Base-by-base conservation (phyloP, 805 yeast genomes). In the Starmerella apicola region DNA sequence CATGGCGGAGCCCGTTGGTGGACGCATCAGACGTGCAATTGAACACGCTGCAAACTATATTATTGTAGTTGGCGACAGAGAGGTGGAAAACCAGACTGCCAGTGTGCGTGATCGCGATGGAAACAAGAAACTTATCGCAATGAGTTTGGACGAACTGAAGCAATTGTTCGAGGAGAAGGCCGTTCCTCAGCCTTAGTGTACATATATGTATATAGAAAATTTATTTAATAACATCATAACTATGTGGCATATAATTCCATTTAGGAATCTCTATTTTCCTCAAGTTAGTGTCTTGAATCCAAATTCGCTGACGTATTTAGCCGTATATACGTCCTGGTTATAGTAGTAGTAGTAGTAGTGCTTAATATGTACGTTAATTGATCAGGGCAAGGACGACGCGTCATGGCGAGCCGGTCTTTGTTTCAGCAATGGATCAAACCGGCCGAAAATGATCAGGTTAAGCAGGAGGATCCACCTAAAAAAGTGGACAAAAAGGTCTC, bases 11-110 rank as follows among this genome's bases (percentile, higher is more conserved):
- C 78, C 96, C 1, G 73, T 88, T 22, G 86, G 93, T 0, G 71
- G 67, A 38, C 70, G 95, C 51, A 76, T 85, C 37, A 80, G 81
- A 52, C 91, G 83, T 39, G 91, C 94, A 2, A 66, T 79, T 12
- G 55, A 59, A 40, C 76, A 76, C 50, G 84, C 88, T 1, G 85
- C 81, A 56, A 78, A 80, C 7, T 91, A 73, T 53, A 71, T 88
- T 34, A 63, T 84, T n/a, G 72, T 86, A 60, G 70, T 91, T 30
- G 98, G 98, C 21, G 95, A 85, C 50, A 73, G 74, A 48, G 98
- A 91, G 58, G 63, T 80, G 6, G 72, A 68, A 36, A 59, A 60
- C 27, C 72, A 72, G 0, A 70, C 71, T 1, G 62, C 77, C 15
- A 75, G 93, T 1, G 68, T 88, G 8, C 70, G 95, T 54, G 57